phyloP scores from a whole-genome alignment of 2,329 filamentous ascomycete species.

The Clathrospora elynae region DNA sequence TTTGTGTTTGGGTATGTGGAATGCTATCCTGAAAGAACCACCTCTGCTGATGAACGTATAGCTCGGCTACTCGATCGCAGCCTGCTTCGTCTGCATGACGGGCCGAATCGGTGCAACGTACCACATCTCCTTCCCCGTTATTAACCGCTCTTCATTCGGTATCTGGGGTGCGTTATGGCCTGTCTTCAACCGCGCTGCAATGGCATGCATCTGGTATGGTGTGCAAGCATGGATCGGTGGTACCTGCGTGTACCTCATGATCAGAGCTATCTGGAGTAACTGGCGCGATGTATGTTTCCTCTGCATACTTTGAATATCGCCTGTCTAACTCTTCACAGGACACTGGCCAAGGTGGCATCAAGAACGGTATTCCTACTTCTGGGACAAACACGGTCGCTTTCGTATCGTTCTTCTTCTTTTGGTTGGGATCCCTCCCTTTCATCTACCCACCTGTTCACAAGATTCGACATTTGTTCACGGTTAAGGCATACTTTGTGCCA shows the following conservation, averaged over 20 bases:
- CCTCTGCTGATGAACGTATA: conserved; percentile 12
- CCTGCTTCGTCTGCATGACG: conserved; percentile 70
- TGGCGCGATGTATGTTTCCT: conserved; percentile 56
- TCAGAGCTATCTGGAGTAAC: conserved; percentile 77
- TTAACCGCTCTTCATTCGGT: conserved; percentile 77
- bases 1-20: conserved; percentile 69
- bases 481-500: conserved; percentile 85
- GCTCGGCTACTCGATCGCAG: conserved; percentile 78
- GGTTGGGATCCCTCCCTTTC: conserved; percentile 77
- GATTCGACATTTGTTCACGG: conserved; percentile 87
- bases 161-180: conserved; percentile 91
- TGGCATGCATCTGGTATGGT: conserved; percentile 87
- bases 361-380: conserved; percentile 69
- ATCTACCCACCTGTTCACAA: conserved; percentile 90
- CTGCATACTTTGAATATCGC: neutral
- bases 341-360: conserved; percentile 54
- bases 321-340: conserved; percentile 12
- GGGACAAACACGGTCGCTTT: conserved; percentile 78
- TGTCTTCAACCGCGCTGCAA: conserved; percentile 84
- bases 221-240: conserved; percentile 84
- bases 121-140: conserved; percentile 87
- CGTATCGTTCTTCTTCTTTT: conserved; percentile 85
- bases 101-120: conserved; percentile 85
- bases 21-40: neutral
- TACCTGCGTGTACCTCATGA: conserved; percentile 86